Conservation (phyloP, 202 grass and related monocot genomes). For the Carex arenaria region DNA sequence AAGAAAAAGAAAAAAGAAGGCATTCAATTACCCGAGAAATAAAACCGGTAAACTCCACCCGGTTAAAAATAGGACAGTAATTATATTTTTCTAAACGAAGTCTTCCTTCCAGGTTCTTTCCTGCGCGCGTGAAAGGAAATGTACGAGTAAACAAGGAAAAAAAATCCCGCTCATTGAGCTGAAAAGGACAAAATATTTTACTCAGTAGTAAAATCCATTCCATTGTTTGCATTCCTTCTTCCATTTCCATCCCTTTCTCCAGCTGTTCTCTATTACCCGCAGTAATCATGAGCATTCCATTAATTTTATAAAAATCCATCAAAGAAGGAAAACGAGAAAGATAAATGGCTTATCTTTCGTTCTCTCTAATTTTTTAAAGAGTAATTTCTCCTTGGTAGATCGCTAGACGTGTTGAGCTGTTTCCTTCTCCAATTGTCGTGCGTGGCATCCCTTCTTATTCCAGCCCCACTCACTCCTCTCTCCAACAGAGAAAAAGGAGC, state of each 20-base stretch:
- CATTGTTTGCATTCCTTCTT: neutral
- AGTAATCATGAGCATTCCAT: conserved; percentile 5
- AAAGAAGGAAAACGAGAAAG: neutral
- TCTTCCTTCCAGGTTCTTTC: neutral
- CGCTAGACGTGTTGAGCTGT: conserved; percentile 37
- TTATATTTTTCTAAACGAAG: neutral
- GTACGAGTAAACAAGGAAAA: neutral
- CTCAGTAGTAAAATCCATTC: neutral
- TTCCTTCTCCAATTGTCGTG: conserved; percentile 28
- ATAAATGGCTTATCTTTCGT: neutral
- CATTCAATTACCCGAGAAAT: neutral
- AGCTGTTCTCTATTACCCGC: neutral
- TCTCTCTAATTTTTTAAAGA: neutral
- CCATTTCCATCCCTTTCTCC: neutral
- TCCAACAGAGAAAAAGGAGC: neutral
- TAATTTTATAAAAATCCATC: neutral
- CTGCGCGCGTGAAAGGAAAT: conserved; percentile 14
- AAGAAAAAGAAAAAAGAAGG: neutral
- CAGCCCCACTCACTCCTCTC: neutral
- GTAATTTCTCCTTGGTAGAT: conserved; percentile 1
- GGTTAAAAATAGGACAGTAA: neutral
- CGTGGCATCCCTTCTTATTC: conserved; percentile 18
- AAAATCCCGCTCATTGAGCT: neutral
- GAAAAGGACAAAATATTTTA: neutral
- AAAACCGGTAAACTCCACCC: neutral